Evolutionary conservation across 306 rosid genomes (phyloP), one percentile per base, ranked within the genome.

Genomic region (Lathyrus sativus): DNA sequence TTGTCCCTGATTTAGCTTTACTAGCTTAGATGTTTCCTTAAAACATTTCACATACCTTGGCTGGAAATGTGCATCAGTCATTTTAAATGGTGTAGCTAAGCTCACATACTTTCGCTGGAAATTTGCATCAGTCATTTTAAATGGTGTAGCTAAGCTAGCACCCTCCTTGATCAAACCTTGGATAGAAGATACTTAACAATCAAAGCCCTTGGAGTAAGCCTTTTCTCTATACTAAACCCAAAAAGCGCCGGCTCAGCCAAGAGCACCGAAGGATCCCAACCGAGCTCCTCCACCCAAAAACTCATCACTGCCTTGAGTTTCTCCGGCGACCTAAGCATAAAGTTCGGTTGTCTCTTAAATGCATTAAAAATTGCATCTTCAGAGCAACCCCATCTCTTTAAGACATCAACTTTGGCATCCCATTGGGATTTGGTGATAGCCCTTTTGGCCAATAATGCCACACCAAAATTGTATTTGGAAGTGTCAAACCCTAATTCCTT

Each of bases 371-470:
- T 28, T 11, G 28, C 11, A 10, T 85, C 84, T 39, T 87, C 86
- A 15, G 81, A 64, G 76, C 58, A 89, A 11, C 96, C 96, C 91
- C 89, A 87, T 7, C 54, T 67, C 74, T 68, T 83, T 10, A 57
- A 85, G 46, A 33, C 38, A 13, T 80, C 71, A 6, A 83, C 56
- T 68, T 85, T 89, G 2, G 67, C 77, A 12, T 84, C 68, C 88
- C 86, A 85, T 0, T 13, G 24, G 14, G 82, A 38, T 63, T 49
- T 49, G 1, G 28, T 8, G 28, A 17, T 8, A 49, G 56, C 28
- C 12, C 6, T 49, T 49, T 49, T 42, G 15, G 81, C 79, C 1
- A 9, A 1, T 41, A 84, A 61, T 1, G 87, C 95, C 0, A 26
- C 3, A 31, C 33, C 29, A 51, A 87, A 84, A 7, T 2, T 37